Conservation (phyloP, 805 yeast genomes). For the Wickerhamomyces sydowiorum region DNA sequence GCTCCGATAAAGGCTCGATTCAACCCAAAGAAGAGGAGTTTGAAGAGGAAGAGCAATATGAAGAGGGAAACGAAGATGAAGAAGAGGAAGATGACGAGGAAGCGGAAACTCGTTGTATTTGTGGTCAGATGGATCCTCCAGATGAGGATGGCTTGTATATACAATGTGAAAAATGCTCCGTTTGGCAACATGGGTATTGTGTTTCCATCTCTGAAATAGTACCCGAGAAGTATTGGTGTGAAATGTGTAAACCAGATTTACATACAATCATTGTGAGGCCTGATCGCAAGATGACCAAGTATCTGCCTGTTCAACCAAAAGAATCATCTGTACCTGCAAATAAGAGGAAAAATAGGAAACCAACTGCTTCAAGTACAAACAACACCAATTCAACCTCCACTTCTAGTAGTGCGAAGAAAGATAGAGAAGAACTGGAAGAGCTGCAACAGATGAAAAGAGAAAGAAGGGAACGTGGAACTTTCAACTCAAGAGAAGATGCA, state of each 20-base stretch:
- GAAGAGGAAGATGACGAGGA: conserved; percentile 33
- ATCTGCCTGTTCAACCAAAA: conserved; percentile 39
- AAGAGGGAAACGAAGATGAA: conserved; percentile 13
- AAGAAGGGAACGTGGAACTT: conserved; percentile 32
- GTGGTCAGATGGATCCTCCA: conserved; percentile 38
- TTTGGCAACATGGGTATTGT: conserved; percentile 98
- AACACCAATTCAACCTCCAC: conserved; percentile 3
- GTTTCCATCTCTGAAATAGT: conserved; percentile 77
- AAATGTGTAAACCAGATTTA: conserved; percentile 77
- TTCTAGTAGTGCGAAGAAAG: conserved; percentile 4
- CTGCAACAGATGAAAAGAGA: conserved; percentile 11
- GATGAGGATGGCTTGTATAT: conserved; percentile 60
- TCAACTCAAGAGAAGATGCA: conserved; percentile 36
- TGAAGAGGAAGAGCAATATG: conserved; percentile 4
- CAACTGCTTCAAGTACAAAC: conserved; percentile 7
- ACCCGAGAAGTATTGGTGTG: conserved; percentile 96
- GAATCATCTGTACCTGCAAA: conserved; percentile 12
- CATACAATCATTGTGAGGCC: conserved; percentile 52
- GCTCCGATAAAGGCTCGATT: conserved; percentile 1
- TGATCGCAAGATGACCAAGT: conserved; percentile 42
- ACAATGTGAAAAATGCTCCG: conserved; percentile 87
- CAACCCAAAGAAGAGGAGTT: conserved; percentile 2
- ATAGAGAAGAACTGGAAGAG: conserved; percentile 10
- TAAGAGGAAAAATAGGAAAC: conserved; percentile 23
- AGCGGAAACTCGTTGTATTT: conserved; percentile 40